Base-by-base conservation (phyloP, 2,329 filamentous ascomycete species). In the Pseudogymnoascus verrucosus region DNA sequence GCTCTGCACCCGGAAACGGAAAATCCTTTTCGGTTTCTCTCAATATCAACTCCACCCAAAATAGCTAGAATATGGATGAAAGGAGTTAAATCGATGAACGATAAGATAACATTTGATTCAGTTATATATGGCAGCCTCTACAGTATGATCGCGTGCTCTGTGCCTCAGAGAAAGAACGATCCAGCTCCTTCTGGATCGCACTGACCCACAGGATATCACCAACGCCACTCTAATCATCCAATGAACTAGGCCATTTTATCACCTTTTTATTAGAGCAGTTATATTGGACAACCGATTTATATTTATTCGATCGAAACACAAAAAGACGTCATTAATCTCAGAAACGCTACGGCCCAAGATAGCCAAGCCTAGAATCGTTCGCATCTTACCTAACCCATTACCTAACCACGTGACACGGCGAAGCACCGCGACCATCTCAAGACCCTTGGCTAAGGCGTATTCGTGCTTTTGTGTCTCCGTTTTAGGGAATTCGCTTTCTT, bases 181-280 rank as follows among this genome's bases (percentile, higher is more conserved):
- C 26, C 51, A 57, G 5, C 26, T 28, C 16, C 44, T n/a, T 16
- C 12, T 12, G 26, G 19, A 34, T 57, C 2, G 2, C 51, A 34
- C 26, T 7, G 51, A 57, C 26, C 51, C 51, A 57, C 51, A 19
- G 4, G n/a, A 57, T 34, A 54, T 57, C 26, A 57, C 51, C 26
- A 19, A 57, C 51, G 51, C 51, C 51, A 34, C 51, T 31, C 51
- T 19, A 31, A 57, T 16, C 26, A 19, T 57, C 51, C 28, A 57
- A 57, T 57, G 51, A 11, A 57, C 10, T n/a, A 19, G 26, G n/a
- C 51, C 28, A 1, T 19, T 34, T 34, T 57, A 57, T 57, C 51
- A 34, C 51, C 51, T 57, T 57, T 57, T 57, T 57, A 57, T 57
- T 57, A 57, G 51, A 57, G 51, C 51, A 57, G 51, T 57, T 57